These are phyloP conservation scores for Tylopilus balloui DNA, from an alignment of 768 basidiomycete species.

Conservation along the genomic window DNA sequence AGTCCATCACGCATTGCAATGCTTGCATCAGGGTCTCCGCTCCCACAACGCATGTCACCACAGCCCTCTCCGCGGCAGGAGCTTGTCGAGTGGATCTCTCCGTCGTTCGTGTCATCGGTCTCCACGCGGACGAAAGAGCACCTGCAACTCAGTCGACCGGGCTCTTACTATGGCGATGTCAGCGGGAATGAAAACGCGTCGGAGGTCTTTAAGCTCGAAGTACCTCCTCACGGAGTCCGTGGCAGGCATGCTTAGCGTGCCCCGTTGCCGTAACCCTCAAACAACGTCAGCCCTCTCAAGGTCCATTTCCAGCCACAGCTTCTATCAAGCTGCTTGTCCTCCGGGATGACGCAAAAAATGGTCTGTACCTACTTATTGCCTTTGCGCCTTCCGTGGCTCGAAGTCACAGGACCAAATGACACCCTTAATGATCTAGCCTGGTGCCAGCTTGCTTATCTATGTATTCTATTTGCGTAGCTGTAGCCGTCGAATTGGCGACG, in stretches of 20 bases:
- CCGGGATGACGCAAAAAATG: constrained; percentile 8
- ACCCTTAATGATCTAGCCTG: constrained; percentile 12
- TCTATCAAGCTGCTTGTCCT: background rate
- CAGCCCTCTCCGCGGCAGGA: constrained; percentile 30
- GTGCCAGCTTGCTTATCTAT: constrained; percentile 24
- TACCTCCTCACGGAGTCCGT: constrained; percentile 5
- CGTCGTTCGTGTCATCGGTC: constrained; percentile 15
- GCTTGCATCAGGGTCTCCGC: constrained; percentile 10
- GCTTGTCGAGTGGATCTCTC: constrained; percentile 21
- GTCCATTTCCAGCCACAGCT: constrained; percentile 8
- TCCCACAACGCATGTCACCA: constrained; percentile 25
- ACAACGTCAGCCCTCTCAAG: constrained; percentile 6
- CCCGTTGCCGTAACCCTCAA: constrained; percentile 4
- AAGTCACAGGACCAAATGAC: constrained; percentile 4
- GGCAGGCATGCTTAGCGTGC: constrained; percentile 4
- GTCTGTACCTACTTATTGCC: constrained; percentile 10
- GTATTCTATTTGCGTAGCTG: constrained; percentile 15
- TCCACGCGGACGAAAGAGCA: constrained; percentile 18
- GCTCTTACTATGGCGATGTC: constrained; percentile 26
- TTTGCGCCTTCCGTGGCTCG: constrained; percentile 9
- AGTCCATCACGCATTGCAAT: constrained; percentile 16
- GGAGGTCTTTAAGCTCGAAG: constrained; percentile 8
- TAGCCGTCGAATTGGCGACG: background rate
- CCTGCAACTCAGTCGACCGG: constrained; percentile 14
- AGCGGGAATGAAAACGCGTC: constrained; percentile 29